Percentiles rank a stretch among this genome's conserved stretches.
These are phyloP conservation scores for Sarcomyxa edulis DNA, from an alignment of 768 basidiomycete genomes.

Conservation along the genomic window DNA sequence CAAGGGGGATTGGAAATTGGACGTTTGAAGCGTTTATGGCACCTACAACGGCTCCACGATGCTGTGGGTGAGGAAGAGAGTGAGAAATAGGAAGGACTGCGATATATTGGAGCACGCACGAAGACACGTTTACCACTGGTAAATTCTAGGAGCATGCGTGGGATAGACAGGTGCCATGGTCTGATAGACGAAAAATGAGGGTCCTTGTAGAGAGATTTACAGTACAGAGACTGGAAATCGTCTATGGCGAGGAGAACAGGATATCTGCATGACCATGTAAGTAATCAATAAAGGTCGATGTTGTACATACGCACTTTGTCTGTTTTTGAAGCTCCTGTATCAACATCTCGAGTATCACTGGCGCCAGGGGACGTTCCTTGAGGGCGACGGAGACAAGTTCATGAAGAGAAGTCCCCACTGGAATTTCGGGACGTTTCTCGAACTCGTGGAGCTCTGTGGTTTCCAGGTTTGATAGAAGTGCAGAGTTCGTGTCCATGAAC, in stretches of 20 bases:
- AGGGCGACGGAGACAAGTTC: slow-evolving; percentile 56
- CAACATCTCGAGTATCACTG: slow-evolving; percentile 51
- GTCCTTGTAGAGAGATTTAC: slow-evolving; percentile 63
- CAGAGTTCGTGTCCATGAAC: slow-evolving; percentile 53
- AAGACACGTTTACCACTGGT: slow-evolving; percentile 65
- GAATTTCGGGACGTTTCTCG: slow-evolving; percentile 40
- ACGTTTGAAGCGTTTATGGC: slow-evolving; percentile 62
- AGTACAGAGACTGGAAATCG: slow-evolving; percentile 81
- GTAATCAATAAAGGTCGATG: background rate
- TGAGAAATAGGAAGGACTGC: background rate
- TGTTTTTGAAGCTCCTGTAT: slow-evolving; percentile 62
- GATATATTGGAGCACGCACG: slow-evolving; percentile 36
- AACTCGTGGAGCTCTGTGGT: slow-evolving; percentile 37
- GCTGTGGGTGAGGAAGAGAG: slow-evolving; percentile 29
- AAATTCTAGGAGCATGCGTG: slow-evolving; percentile 73
- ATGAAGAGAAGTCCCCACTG: slow-evolving; percentile 41
- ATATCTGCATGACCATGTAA: slow-evolving; percentile 33
- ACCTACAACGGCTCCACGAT: slow-evolving; percentile 66
- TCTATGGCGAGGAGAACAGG: slow-evolving; percentile 85
- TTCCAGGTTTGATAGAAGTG: slow-evolving; percentile 34
- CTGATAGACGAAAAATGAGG: slow-evolving; percentile 66
- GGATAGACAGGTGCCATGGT: slow-evolving; percentile 75
- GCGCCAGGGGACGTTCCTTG: slow-evolving; percentile 46
- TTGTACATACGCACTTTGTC: slow-evolving; percentile 53
- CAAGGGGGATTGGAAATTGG: slow-evolving; percentile 50